Evolutionary conservation across 176 grass and related monocot species (phyloP), one percentile per base, ranked within the genome.

Genomic region (Ananas comosus): DNA sequence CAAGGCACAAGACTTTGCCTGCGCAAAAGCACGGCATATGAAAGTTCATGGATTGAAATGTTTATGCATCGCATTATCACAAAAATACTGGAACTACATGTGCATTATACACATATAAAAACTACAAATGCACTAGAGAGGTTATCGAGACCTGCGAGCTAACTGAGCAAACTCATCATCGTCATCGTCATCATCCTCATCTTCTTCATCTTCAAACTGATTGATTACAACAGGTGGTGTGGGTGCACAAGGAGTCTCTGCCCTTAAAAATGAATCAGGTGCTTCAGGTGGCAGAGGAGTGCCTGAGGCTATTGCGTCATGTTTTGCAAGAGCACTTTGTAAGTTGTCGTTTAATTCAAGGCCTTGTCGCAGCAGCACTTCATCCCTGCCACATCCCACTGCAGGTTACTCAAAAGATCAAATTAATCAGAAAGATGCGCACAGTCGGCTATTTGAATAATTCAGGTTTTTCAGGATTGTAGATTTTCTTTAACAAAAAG

Each of bases 281-380:
- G 48, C n/a, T 53, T 71, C 82, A 64, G 51, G 25, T 14, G 81
- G 70, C 54, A 83, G 54, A 78, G 86, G 71, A 73, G 77, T 79
- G 49, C 91, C 84, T 50, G 87, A 91, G 42, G 82, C 87, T 53
- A 96, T 83, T 1, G 79, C 79, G 79, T 96, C 82, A 57, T 91
- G 82, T 68, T 88, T 96, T 71, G 78, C 71, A 71, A 96, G 71
- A 9, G 88, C 76, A 80, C 58, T 67, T 73, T 96, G 91, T 14
- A 96, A 68, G 70, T 83, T 88, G 48, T 96, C 91, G 75, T 96
- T 96, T 50, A 96, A 76, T 57, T 87, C 83, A 49, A 96, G 91
- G 83, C 79, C 85, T 75, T 83, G 81, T 12, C 80, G 80, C 67
- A 96, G 59, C 25, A 96, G 70, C 53, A 83, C 85, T 67, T 91